These are phyloP conservation scores for Acanthamoeba sp. DNA, from an alignment of 208 protist species.

Conservation along the genomic window DNA sequence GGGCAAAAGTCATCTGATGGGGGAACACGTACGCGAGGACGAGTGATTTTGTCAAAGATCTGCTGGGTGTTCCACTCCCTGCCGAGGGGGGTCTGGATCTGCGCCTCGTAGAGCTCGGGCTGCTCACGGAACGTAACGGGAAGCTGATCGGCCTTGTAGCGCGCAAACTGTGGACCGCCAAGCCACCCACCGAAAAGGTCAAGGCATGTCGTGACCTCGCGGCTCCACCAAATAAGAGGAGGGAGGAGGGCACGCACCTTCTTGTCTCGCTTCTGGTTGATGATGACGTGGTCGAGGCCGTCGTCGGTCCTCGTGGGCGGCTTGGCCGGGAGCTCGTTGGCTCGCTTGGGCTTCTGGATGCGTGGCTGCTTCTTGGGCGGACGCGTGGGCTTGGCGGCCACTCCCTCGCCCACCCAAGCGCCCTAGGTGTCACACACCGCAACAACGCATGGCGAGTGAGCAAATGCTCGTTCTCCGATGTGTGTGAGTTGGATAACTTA, in stretches of 20 bases:
- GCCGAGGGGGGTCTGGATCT: constrained; percentile 57
- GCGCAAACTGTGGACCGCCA: background rate
- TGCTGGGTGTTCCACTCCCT: constrained; percentile 72
- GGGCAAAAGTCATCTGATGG: background rate
- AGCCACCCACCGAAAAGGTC: background rate
- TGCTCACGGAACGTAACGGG: constrained; percentile 8
- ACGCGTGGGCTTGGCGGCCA: background rate
- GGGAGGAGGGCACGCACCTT: constrained; percentile 1
- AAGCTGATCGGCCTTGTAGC: constrained; percentile 58
- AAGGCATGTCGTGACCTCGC: background rate
- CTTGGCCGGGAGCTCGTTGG: constrained; percentile 1
- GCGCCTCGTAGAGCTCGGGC: constrained; percentile 69
- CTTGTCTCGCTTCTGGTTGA: constrained; percentile 76
- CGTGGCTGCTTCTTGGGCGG: constrained; percentile 29
- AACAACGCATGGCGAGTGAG: background rate
- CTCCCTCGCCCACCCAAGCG: constrained; percentile 62
- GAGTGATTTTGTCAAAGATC: background rate
- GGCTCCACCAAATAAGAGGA: background rate
- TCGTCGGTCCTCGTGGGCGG: constrained; percentile 51
- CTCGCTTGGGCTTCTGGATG: constrained; percentile 69
- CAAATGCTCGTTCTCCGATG: background rate
- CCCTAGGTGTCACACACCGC: too few species aligned
- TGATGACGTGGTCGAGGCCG: constrained; percentile 67
- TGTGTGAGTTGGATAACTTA: background rate
- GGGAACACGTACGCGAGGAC: constrained; percentile 35